Evolutionary conservation across 495 filamentous ascomycete species (phyloP), one percentile per base, ranked within the genome.

Genomic region (Penicillium canariense): DNA sequence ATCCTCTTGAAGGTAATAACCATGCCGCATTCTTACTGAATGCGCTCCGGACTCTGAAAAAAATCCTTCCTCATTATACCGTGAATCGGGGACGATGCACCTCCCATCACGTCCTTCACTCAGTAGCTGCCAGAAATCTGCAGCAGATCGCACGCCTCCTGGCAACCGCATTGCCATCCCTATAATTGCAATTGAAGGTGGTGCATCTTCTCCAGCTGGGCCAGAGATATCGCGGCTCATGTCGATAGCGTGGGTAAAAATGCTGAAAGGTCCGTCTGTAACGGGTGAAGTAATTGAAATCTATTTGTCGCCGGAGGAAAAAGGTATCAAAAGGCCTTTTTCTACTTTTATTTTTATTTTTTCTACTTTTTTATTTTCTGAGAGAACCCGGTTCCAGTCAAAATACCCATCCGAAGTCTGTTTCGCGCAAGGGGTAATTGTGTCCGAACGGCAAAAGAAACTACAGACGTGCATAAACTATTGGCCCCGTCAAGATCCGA

Each of bases 111-210:
- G 48, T 26, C 67, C 66, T 22, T 74, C 62, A 18, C 68, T 43
- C 7, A 80, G 64, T 28, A 77, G 51, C 42, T 77, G 57, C 71
- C 71, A 79, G 30, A 77, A 71, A 0, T 65, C 60, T 10, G 65
- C 48, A 5, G 50, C 58, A 31, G 47, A 58, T 5, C 46, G 55
- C 17, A 77, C 65, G 1, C 69, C 69, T 3, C 76, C 77, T 0
- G 77, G 78, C 15, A 82, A 67, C 17, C 73, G 67, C 53, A 78
- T 56, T 20, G 57, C 76, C 64, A 80, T 67, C 17, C 79, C 76
- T 30, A 71, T 59, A 35, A 82, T 74, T 17, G 79, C 78, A 20
- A 82, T 76, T 3, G 39, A 20, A 26, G 22, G 20, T 11, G 39
- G 14, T 26, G 17, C 39, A 26, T 23, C 8, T 43, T 43, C 22